Evolutionary conservation across 768 basidiomycete genomes (phyloP).

Genomic region (Phlegmacium glaucopus): DNA sequence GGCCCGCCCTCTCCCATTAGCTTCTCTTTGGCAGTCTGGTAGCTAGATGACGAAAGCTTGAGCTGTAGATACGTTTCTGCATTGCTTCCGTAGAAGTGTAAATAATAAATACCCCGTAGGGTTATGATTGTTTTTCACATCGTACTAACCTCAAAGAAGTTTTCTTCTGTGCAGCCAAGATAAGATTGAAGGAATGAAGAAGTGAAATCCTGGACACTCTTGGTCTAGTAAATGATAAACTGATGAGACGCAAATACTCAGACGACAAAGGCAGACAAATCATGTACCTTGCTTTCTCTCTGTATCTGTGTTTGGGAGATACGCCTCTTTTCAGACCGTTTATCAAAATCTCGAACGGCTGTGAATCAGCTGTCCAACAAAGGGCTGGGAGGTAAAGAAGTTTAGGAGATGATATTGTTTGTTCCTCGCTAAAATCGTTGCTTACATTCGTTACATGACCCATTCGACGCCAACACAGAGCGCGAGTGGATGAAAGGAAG

Average conservation of each 20-base stretch:
- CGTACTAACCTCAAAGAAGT: not conserved
- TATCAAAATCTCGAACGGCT: constrained; percentile 61
- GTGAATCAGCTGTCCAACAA: constrained; percentile 61
- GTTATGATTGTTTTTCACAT: not conserved
- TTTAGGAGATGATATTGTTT: not conserved
- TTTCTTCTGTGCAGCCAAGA: not conserved
- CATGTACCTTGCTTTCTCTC: constrained; percentile 56
- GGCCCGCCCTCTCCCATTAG: constrained; percentile 42
- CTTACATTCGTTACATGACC: constrained; percentile 73
- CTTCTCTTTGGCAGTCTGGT: constrained; percentile 48
- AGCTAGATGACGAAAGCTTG: constrained; percentile 41
- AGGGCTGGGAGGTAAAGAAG: constrained; percentile 47
- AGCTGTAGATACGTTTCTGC: constrained; percentile 39
- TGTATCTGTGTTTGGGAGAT: constrained; percentile 63
- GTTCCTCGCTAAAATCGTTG: not conserved
- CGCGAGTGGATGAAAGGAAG: constrained; percentile 59
- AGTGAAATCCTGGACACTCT: constrained; percentile 37
- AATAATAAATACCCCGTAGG: not conserved
- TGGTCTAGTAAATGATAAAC: constrained; percentile 14
- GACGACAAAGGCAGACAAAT: not conserved
- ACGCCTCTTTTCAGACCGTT: constrained; percentile 81
- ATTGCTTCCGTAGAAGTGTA: constrained; percentile 1
- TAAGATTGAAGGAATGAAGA: constrained; percentile 39
- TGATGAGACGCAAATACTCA: not conserved
- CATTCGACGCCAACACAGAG: constrained; percentile 27